Conservation (phyloP, 345 rosid genomes). For the Arabidopsis arenosa region DNA sequence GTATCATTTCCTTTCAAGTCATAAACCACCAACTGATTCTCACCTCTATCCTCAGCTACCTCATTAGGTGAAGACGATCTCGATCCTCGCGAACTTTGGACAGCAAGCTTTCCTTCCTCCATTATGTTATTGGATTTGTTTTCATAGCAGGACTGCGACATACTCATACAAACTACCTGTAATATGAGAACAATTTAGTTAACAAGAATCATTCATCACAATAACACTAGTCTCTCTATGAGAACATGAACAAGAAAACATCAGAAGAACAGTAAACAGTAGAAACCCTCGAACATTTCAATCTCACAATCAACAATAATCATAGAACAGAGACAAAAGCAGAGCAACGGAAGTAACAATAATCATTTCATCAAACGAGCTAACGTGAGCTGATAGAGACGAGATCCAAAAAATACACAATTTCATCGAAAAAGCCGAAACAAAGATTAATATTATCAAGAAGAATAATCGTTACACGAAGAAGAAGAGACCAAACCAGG, state of each 20-base stretch:
- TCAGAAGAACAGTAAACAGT: conserved; percentile 1
- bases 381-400: background rate
- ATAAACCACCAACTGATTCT: conserved; percentile 71
- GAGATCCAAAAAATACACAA: background rate
- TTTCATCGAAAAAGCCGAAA: background rate
- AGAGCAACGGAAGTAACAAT: background rate
- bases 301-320: background rate
- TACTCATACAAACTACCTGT: conserved; percentile 37
- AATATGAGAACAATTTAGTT: background rate
- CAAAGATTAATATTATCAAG: background rate
- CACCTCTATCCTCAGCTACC: conserved; percentile 42
- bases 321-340: background rate
- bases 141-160: conserved; percentile 53
- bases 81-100: conserved; percentile 47
- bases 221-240: background rate
- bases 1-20: conserved; percentile 52
- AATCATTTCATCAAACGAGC: background rate
- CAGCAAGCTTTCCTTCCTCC: conserved; percentile 50
- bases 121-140: conserved; percentile 46
- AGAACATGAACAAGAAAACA: background rate
- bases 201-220: background rate
- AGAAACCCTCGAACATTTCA: conserved; percentile 10
- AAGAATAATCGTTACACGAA: background rate
- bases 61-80: conserved; percentile 51
- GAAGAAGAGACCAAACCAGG: background rate